Evolutionary conservation across 495 filamentous ascomycete species (phyloP).

Genomic region (Penicillium paxilli): DNA sequence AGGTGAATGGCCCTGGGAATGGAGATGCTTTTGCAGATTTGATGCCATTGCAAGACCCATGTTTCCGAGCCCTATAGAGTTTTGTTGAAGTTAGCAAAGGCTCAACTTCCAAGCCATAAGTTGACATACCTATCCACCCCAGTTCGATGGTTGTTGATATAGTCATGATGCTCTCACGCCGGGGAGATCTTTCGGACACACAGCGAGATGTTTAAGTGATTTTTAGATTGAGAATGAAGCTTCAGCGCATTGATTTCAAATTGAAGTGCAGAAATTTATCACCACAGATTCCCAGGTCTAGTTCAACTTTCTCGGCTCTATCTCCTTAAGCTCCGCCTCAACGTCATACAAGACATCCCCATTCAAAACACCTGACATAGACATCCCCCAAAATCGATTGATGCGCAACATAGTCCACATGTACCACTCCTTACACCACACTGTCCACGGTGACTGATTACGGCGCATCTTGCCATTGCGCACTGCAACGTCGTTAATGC

Average conservation of each 20-base stretch:
- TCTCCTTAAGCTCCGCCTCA: neutral
- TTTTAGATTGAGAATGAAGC: neutral
- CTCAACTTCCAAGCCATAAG: neutral
- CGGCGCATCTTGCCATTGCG: neutral
- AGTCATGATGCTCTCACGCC: neutral
- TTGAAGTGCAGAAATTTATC: neutral
- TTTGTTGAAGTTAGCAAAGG: neutral
- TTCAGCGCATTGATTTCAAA: neutral
- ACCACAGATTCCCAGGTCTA: neutral
- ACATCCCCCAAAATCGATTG: neutral
- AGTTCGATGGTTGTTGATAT: neutral
- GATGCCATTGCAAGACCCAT: constrained; percentile 13
- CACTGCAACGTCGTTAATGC: neutral
- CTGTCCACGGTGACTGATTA: neutral
- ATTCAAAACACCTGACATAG: neutral
- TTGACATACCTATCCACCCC: neutral
- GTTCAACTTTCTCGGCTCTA: neutral
- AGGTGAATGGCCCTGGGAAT: neutral
- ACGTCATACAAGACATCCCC: neutral
- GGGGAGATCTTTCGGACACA: neutral
- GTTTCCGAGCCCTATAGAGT: constrained; percentile 7
- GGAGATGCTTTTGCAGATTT: constrained; percentile 6
- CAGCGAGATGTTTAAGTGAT: neutral
- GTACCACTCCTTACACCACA: neutral
- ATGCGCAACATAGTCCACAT: neutral